Base-by-base conservation (phyloP, 2,329 filamentous ascomycete genomes). In the Fusarium pseudocircinatum region DNA sequence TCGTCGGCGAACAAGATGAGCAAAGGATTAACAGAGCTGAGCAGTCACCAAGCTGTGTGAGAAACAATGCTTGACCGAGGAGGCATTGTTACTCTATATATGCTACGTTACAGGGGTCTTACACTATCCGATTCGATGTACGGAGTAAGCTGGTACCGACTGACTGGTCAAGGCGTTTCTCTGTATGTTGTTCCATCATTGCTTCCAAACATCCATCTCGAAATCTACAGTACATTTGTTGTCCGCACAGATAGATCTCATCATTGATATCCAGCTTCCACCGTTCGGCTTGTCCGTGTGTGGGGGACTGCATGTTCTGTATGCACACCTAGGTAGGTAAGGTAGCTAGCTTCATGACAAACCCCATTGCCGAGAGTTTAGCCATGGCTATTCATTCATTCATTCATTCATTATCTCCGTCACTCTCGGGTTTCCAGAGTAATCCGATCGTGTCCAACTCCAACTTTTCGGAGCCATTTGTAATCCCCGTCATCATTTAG, bases 221-320 rank as follows among this genome's bases (percentile, higher is more conserved):
- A 47, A 42, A 24, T 36, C 28, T 50, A 49, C 28, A 18, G 34
- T 36, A n/a, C 36, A 28, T 54, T 40, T n/a, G 34, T 57, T 30
- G 54, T n/a, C 30, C 43, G 26, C 50, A 32, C 26, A 36, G 42
- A 59, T 47, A 30, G 46, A 71, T 59, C 57, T 74, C 13, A 46
- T 49, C 37, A 26, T 60, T 24, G 42, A 30, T 36, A 49, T 50
- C 47, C 74, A 73, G 74, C 75, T 72, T 67, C 58, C 59, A 72
- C 66, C 37, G 65, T 73, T 77, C 75, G 75, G 75, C 72, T 57
- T 77, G 66, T 64, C 75, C 75, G 75, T 57, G 73, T 65, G 68
- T 54, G 60, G 26, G 26, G 26, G 4, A 28, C 7, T 54, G 32
- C 20, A 39, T 34, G 54, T 54, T 54, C 18, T 37, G 36, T 37